phyloP scores from a whole-genome alignment of 1,139 yeast species.

The Debaryomyces singareniensis region DNA sequence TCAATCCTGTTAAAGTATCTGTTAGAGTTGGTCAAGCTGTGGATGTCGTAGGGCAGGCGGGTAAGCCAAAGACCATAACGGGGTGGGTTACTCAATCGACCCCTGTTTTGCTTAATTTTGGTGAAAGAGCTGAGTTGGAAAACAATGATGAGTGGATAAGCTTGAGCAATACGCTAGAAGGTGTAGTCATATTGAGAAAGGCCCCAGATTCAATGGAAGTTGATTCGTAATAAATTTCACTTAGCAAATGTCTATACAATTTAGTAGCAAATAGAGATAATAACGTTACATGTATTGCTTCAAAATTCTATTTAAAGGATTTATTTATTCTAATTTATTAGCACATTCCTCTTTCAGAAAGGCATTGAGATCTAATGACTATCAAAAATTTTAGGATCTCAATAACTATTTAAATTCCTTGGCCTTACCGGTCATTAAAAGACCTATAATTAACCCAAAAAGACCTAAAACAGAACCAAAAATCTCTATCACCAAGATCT shows the following conservation, averaged over 20 bases:
- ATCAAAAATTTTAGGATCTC: too few species aligned
- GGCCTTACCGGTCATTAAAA: slow-evolving; percentile 95
- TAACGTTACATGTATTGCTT: background rate
- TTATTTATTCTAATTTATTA: too few species aligned
- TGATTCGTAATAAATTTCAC: slow-evolving; percentile 37
- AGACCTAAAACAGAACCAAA: slow-evolving; percentile 95
- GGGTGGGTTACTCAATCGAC: slow-evolving; percentile 99
- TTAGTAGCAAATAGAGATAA: background rate
- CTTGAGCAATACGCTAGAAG: slow-evolving; percentile 78
- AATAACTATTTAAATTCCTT: slow-evolving; percentile 65
- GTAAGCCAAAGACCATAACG: slow-evolving; percentile 96
- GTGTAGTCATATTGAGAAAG: slow-evolving; percentile 86
- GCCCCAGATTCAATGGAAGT: slow-evolving; percentile 82
- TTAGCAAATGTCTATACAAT: too few species aligned
- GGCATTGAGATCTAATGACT: too few species aligned
- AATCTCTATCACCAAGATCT: slow-evolving; percentile 93
- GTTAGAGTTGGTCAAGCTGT: slow-evolving; percentile 99
- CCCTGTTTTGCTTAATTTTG: slow-evolving; percentile 87
- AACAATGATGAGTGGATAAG: slow-evolving; percentile 83
- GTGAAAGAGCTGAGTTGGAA: slow-evolving; percentile 96
- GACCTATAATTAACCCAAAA: slow-evolving; percentile 90
- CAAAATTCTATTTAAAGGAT: too few species aligned
- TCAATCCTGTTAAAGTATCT: slow-evolving; percentile 84
- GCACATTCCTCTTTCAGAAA: too few species aligned
- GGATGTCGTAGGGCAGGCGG: slow-evolving; percentile 97